These are phyloP conservation scores for Botrytis sinoallii DNA, from an alignment of 2,329 filamentous ascomycete species.

Conservation along the genomic window DNA sequence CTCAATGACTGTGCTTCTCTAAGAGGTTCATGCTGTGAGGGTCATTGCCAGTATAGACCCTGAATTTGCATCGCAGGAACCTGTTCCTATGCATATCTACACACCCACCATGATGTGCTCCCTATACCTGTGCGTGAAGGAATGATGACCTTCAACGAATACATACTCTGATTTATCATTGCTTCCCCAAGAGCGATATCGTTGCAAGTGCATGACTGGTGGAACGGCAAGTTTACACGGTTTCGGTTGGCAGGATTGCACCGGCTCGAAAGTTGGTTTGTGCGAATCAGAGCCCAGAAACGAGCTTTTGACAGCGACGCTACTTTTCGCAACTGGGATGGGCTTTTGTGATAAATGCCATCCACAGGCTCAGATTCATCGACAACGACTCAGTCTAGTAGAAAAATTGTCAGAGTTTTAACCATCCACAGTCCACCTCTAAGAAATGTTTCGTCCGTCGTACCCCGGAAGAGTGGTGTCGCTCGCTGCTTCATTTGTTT, in stretches of 20 bases:
- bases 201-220: slow-evolving; percentile 6
- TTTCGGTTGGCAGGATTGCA: slow-evolving; percentile 15
- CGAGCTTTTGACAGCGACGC: slow-evolving; percentile 17
- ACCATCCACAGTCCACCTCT: slow-evolving; percentile 3
- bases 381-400: slow-evolving; percentile 25
- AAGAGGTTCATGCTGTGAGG: slow-evolving; percentile 18
- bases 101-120: slow-evolving; percentile 2
- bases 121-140: slow-evolving; percentile 6
- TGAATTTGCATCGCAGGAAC: slow-evolving; percentile 18
- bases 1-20: slow-evolving; percentile 7
- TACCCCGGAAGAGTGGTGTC: slow-evolving; percentile 7
- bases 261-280: slow-evolving; percentile 3
- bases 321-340: slow-evolving; percentile 28
- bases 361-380: slow-evolving; percentile 33
- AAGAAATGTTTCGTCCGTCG: slow-evolving; percentile 6
- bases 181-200: not conserved
- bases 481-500: slow-evolving; percentile 25
- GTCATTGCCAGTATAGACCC: slow-evolving; percentile 10
- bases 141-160: not conserved
- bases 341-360: slow-evolving; percentile 20
- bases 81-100: not conserved
- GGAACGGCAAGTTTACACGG: slow-evolving; percentile 18
- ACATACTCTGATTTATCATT: not conserved
- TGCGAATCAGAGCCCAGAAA: slow-evolving; percentile 18
- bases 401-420: slow-evolving; percentile 19